Evolutionary conservation across 495 filamentous ascomycete species (phyloP).

Genomic region (Neurospora africana): DNA sequence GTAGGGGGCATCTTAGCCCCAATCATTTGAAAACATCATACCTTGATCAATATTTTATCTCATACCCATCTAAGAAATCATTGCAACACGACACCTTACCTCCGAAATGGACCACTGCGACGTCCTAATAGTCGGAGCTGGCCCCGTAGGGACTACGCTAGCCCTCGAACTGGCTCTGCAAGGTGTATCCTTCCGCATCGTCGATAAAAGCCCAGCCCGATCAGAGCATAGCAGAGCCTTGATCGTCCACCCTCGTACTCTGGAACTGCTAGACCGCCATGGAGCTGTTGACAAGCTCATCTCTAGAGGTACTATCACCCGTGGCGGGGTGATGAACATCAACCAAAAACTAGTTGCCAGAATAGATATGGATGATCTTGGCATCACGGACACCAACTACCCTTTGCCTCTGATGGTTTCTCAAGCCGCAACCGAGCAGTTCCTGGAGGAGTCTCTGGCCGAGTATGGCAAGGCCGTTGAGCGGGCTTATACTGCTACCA

Average conservation of each 20-base stretch:
- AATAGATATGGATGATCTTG: constrained; percentile 20
- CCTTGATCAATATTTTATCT: neutral
- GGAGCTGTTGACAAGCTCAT: constrained; percentile 23
- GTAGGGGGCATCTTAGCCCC: neutral
- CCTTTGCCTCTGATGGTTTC: constrained; percentile 28
- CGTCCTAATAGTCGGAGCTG: constrained; percentile 27
- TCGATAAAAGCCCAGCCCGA: constrained; percentile 27
- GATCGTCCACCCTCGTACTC: constrained; percentile 32
- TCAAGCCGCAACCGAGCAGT: constrained; percentile 31
- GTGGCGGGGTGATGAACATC: constrained; percentile 23
- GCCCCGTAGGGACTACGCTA: constrained; percentile 22
- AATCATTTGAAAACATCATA: neutral
- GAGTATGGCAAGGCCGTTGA: constrained; percentile 25
- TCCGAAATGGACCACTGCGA: constrained; percentile 17
- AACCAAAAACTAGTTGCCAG: constrained; percentile 15
- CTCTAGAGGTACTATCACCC: constrained; percentile 16
- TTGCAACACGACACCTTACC: neutral
- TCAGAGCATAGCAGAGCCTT: constrained; percentile 34
- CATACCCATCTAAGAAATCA: neutral
- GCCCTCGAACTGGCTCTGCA: constrained; percentile 28
- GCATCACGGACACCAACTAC: constrained; percentile 24
- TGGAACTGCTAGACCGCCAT: constrained; percentile 37
- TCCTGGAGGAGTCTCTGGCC: constrained; percentile 27
- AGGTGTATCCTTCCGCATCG: constrained; percentile 29
- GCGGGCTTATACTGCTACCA: constrained; percentile 20